phyloP scores from a whole-genome alignment of 2,329 filamentous ascomycete genomes.

The Tolypocladium tropicale region DNA sequence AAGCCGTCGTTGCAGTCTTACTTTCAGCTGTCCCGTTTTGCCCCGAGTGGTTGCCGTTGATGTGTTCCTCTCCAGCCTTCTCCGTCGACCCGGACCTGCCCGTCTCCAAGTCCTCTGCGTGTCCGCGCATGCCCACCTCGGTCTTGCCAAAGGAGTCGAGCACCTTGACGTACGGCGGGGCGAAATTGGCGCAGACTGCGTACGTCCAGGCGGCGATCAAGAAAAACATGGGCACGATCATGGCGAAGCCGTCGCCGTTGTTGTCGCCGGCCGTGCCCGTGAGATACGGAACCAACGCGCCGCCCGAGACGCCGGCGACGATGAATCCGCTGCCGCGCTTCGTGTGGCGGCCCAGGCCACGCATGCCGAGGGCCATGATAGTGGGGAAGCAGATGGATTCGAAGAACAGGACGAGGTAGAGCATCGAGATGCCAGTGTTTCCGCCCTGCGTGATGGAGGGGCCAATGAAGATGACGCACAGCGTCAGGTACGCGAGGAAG shows the following conservation, averaged over 20 bases:
- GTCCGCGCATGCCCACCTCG: slow-evolving; percentile 27
- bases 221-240: slow-evolving; percentile 55
- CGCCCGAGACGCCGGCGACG: slow-evolving; percentile 60
- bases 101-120: slow-evolving; percentile 10
- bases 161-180: slow-evolving; percentile 50
- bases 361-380: slow-evolving; percentile 68
- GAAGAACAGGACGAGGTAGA: slow-evolving; percentile 66
- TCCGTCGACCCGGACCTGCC: slow-evolving; percentile 5
- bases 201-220: slow-evolving; percentile 48
- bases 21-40: neutral
- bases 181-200: slow-evolving; percentile 53
- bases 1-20: neutral
- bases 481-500: slow-evolving; percentile 54
- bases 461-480: slow-evolving; percentile 52
- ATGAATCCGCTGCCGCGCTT: slow-evolving; percentile 65
- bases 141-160: slow-evolving; percentile 46
- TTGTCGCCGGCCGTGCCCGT: slow-evolving; percentile 58
- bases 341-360: slow-evolving; percentile 64
- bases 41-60: neutral
- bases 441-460: slow-evolving; percentile 35
- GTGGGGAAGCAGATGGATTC: slow-evolving; percentile 75
- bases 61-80: slow-evolving; percentile 5
- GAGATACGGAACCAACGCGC: slow-evolving; percentile 63
- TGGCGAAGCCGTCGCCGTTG: slow-evolving; percentile 48
- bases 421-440: slow-evolving; percentile 45